A percentile compares a stretch with the other conserved stretches of the same genome.
phyloP scores from a whole-genome alignment of 345 rosid species.

The Eucalyptus tenuipes region DNA sequence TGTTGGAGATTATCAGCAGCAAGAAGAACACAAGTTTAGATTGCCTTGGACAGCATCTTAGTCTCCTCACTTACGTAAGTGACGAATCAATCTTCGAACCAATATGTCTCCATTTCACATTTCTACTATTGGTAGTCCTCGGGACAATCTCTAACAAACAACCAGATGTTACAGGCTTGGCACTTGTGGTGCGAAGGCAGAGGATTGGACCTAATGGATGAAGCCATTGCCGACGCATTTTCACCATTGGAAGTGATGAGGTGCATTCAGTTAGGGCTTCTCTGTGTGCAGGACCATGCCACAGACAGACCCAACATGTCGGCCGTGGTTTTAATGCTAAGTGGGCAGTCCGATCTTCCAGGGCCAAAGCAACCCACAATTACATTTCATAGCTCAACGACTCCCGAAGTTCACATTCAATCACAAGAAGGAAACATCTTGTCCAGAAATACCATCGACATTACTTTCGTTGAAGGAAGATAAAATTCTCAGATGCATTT shows the following conservation, averaged over 20 bases:
- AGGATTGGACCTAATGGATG: not conserved
- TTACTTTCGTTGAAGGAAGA: not conserved
- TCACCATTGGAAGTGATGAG: not conserved
- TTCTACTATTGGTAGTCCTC: not conserved
- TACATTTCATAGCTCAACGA: not conserved
- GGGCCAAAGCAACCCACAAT: not conserved
- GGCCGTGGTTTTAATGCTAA: not conserved
- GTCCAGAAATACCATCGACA: not conserved
- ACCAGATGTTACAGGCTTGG: not conserved
- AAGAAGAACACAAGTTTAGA: not conserved
- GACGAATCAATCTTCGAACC: not conserved
- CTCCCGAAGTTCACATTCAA: not conserved
- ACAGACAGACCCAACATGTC: not conserved
- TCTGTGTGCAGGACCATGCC: not conserved
- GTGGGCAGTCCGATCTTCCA: not conserved
- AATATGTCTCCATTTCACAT: not conserved
- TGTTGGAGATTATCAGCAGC: not conserved
- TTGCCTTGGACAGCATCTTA: not conserved
- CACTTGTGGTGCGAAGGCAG: not conserved
- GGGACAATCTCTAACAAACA: not conserved
- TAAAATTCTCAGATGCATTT: not conserved
- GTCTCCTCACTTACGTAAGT: not conserved
- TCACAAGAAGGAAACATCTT: not conserved
- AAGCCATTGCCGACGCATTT: not conserved
- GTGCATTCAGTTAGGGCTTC: not conserved